Evolutionary conservation across 2,329 filamentous ascomycete genomes (phyloP).

Genomic region (Penicillium olsonii): DNA sequence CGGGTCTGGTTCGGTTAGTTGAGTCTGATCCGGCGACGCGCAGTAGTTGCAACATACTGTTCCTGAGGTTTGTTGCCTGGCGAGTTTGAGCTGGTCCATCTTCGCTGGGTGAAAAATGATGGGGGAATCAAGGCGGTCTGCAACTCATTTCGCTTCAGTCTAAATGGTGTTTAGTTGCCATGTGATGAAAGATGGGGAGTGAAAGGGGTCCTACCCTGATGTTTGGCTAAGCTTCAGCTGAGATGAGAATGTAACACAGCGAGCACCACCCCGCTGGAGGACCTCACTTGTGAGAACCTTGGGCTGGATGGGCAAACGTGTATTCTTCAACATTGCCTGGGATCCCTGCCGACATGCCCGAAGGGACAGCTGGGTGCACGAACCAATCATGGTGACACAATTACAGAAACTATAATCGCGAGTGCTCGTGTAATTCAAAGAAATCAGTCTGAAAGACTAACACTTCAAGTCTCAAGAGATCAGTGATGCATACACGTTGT

Average conservation of each 20-base stretch:
- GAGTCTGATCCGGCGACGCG: not conserved
- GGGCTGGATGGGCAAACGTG: conserved; percentile 4
- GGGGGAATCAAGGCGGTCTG: conserved; percentile 3
- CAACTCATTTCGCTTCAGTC: conserved; percentile 4
- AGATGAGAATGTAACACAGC: conserved; percentile 15
- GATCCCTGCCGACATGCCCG: conserved; percentile 9
- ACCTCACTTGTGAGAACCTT: conserved; percentile 4
- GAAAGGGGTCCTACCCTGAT: conserved; percentile 11
- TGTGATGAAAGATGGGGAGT: no score
- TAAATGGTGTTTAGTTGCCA: conserved; percentile 8
- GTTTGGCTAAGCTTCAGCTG: conserved; percentile 1
- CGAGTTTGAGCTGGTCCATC: conserved; percentile 28
- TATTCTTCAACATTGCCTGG: not conserved
- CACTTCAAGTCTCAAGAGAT: not conserved
- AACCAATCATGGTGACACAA: conserved; percentile 19
- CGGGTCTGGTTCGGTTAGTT: conserved; percentile 19
- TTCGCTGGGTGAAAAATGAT: conserved; percentile 14
- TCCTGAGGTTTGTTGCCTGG: conserved; percentile 18
- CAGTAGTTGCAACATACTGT: conserved; percentile 18
- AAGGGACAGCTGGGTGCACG: conserved; percentile 10
- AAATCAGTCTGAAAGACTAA: not conserved
- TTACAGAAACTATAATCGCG: conserved; percentile 4
- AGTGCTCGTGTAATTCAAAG: not conserved
- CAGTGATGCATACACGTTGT: not conserved
- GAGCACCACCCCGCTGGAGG: not conserved